phyloP scores from a whole-genome alignment of 2,329 filamentous ascomycete species.

The Neophaeococcomyces aloes region DNA sequence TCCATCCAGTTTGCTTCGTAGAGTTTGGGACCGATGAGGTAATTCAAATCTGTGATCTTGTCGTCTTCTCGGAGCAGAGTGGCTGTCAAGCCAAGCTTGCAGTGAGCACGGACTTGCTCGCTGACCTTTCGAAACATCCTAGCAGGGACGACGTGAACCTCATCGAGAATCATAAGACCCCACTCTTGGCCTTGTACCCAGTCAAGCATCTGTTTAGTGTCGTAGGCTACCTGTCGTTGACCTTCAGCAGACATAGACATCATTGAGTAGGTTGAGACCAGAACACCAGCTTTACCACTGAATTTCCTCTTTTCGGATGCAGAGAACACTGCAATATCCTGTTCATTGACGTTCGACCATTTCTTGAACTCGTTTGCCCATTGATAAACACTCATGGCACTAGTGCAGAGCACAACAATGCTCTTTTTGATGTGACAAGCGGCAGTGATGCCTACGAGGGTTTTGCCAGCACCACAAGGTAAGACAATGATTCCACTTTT shows the following conservation, averaged over 20 bases:
- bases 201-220: slow-evolving; percentile 95
- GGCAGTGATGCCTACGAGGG: slow-evolving; percentile 92
- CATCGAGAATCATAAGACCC: slow-evolving; percentile 93
- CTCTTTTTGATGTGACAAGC: slow-evolving; percentile 97
- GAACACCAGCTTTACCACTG: slow-evolving; percentile 81
- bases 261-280: slow-evolving; percentile 98
- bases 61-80: slow-evolving; percentile 93
- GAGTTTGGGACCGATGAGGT: slow-evolving; percentile 90
- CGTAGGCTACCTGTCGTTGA: slow-evolving; percentile 62
- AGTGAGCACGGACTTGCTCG: slow-evolving; percentile 83
- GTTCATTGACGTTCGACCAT: slow-evolving; percentile 95
- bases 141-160: slow-evolving; percentile 95
- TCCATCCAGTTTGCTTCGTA: slow-evolving; percentile 99
- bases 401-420: slow-evolving; percentile 88
- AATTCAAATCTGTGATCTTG: slow-evolving; percentile 96
- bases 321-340: slow-evolving; percentile 90
- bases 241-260: slow-evolving; percentile 61
- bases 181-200: slow-evolving; percentile 84
- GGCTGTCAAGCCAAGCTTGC: slow-evolving; percentile 87
- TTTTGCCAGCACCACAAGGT: slow-evolving; percentile 94
- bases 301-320: slow-evolving; percentile 84
- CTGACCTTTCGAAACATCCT: slow-evolving; percentile 95
- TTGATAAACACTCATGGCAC: slow-evolving; percentile 94
- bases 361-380: slow-evolving; percentile 96
- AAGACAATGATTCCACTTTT: slow-evolving; percentile 96